Evolutionary conservation across 202 grass and related monocot species (phyloP), one percentile per base, ranked within the genome.

Genomic region (Zizania palustris): DNA sequence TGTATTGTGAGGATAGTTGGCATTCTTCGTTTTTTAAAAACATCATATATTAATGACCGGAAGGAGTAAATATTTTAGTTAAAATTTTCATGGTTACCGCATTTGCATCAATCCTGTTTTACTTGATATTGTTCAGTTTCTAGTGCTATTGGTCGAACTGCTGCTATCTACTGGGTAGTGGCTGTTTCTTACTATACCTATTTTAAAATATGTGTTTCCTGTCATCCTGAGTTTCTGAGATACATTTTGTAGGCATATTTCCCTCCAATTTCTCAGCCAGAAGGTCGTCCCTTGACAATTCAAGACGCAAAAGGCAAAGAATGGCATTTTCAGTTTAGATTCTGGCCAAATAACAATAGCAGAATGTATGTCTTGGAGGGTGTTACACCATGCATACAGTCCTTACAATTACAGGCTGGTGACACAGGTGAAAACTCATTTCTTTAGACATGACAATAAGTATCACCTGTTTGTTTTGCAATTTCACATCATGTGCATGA

Each of bases 261-360:
- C 53, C 96, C 96, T 53, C 96, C 89, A 18, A 99, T 99, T 87
- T 99, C 96, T 81, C 96, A 96, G 88, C 96, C 96, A 35, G 96
- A 99, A 96, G 96, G 96, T 40, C 89, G 89, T 44, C 96, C 96
- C 13, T 84, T 99, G 85, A 99, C 89, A 84, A 93, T 99, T 87
- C 91, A 92, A 95, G 96, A 99, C 50, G 83, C 96, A 80, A 93
- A 94, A 85, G 96, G 96, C 62, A 99, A 99, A 82, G 92, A 99
- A 83, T 99, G 96, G 96, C 96, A 99, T 79, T 99, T 99, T 78
- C 96, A 99, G 71, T 99, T 99, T 78, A 82, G 96, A 65, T 99
- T 93, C 67, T 99, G 96, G 96, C 96, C 96, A 54, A 99, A 99
- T 82, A 99, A 96, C 71, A 96, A 96, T 68, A 99, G 96, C 77